Evolutionary conservation across 73 alveolate genomes (phyloP), one percentile per base, ranked within the genome.

Genomic region (Paramecium pentaurelia): DNA sequence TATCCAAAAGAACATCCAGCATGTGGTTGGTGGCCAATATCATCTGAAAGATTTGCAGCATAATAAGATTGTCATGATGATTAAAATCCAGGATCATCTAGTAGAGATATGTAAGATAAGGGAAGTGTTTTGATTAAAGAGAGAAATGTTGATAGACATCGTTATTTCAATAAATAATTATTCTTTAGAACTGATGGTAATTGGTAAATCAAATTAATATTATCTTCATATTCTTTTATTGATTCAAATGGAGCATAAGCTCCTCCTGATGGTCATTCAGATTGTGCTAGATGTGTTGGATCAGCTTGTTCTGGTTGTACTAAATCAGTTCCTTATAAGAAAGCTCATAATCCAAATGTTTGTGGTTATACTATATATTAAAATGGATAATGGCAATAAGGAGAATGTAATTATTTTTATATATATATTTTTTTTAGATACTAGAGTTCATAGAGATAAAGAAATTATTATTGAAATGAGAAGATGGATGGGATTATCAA

Each of bases 391-490:
- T 97, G 99, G 99, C 40, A 68, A 25, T 97, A 97, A 93, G 99
- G 99, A 45, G 93, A 91, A 18, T 97, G 91, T 22, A 22, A 22
- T 22, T 22, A 22, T 22, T 22, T 22, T 22, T 0, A 22, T 22
- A 22, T 45, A 71, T 75, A 16, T 16, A n/a, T 40, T 47, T 1
- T 16, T 45, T 42, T 60, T 77, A 89, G 86, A 97, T 94, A 97
- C 99, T 3, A 96, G 99, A 93, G 99, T 97, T 73, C 99, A 97
- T 92, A 97, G 99, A 96, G 99, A 97, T 86, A 25, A 85, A 22
- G 92, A 93, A 37, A 97, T 94, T 71, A 87, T 97, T 42, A 92
- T 95, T 60, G 96, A 98, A 20, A 97, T 97, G 99, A 97, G 99
- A 94, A 34, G 88, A 93, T 97, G 99, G 99, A 91, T 93, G 95